Conservation (phyloP, 257 asterid species). For the Nicotiana benthamiana region DNA sequence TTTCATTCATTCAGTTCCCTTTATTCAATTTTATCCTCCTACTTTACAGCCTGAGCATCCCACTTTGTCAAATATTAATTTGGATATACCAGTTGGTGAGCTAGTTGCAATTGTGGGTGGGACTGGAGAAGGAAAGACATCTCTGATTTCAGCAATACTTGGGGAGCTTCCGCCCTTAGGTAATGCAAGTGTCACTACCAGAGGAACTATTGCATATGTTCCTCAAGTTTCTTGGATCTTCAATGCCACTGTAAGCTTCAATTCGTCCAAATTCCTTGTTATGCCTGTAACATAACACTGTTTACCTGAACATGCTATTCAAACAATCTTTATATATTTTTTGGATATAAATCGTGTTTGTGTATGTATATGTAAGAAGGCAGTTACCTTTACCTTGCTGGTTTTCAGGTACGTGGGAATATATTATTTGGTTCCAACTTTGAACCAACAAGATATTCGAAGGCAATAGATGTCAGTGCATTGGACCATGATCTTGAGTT, state of each 20-base stretch:
- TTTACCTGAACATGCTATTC: background rate
- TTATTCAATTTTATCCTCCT: conserved; percentile 1
- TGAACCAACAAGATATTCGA: conserved; percentile 57
- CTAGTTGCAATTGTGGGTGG: conserved; percentile 85
- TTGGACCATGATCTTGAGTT: conserved; percentile 69
- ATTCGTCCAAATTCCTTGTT: background rate
- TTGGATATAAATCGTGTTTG: background rate
- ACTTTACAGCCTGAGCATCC: conserved; percentile 56
- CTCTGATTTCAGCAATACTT: conserved; percentile 79
- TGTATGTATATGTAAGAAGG: background rate
- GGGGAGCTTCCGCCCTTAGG: conserved; percentile 80
- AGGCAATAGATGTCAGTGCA: conserved; percentile 67
- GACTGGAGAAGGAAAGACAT: conserved; percentile 96
- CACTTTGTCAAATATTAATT: conserved; percentile 60
- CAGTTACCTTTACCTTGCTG: conserved; percentile 6
- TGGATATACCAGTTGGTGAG: conserved; percentile 78
- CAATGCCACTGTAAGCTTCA: conserved; percentile 75
- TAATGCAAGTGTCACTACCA: conserved; percentile 50
- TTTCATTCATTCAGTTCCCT: background rate
- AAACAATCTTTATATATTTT: background rate
- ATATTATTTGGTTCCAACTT: conserved; percentile 66
- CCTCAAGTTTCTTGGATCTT: conserved; percentile 95
- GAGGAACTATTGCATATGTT: conserved; percentile 87
- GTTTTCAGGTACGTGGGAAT: conserved; percentile 73
- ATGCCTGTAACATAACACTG: background rate